phyloP scores from a whole-genome alignment of 768 basidiomycete species.

The Mycena alexandri region DNA sequence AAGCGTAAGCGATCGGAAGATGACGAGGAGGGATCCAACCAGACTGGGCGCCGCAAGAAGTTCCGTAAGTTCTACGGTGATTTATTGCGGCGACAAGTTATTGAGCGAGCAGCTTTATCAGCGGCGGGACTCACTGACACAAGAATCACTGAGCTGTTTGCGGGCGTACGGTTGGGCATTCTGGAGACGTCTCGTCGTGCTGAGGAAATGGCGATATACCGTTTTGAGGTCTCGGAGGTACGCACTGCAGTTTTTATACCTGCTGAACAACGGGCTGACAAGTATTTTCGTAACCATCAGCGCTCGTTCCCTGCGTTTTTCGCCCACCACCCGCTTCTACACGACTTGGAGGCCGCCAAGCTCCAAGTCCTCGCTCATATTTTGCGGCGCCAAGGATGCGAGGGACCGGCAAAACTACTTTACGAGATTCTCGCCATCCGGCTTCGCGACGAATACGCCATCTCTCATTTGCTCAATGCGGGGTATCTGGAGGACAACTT shows the following conservation, averaged over 20 bases:
- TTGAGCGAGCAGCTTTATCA: not conserved
- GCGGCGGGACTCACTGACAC: not conserved
- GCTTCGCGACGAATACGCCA: too few species aligned
- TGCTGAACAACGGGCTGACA: too few species aligned
- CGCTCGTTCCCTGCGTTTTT: too few species aligned
- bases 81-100: not conserved
- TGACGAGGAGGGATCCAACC: not conserved
- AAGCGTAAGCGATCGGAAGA: not conserved
- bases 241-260: not conserved
- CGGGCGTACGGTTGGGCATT: not conserved
- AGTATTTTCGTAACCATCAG: too few species aligned
- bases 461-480: too few species aligned
- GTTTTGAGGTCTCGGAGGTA: not conserved
- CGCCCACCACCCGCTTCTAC: too few species aligned
- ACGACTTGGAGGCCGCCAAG: too few species aligned
- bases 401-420: too few species aligned
- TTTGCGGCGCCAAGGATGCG: too few species aligned
- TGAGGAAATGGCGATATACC: not conserved
- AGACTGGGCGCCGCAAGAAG: not conserved
- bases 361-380: too few species aligned
- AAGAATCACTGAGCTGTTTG: not conserved
- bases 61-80: not conserved
- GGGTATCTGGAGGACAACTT: too few species aligned
- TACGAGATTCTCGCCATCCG: too few species aligned
- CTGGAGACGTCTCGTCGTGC: not conserved